Percentiles rank a stretch among this genome's conserved stretches.
Evolutionary conservation across 2,329 filamentous ascomycete species (phyloP).

Genomic region (Cordyceps tenuipes): DNA sequence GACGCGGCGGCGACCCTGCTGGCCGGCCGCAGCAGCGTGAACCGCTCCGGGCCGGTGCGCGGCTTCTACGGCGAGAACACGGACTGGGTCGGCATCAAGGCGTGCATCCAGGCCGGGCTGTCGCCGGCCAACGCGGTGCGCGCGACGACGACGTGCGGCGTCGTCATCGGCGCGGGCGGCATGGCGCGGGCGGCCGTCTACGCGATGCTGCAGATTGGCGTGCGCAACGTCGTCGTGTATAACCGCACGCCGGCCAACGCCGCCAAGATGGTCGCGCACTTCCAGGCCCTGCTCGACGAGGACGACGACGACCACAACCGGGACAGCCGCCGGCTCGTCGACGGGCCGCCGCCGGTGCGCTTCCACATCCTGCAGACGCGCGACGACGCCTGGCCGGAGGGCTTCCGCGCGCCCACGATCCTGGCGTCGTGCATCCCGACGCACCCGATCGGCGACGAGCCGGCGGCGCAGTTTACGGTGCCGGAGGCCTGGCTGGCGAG

Average conservation of each 20-base stretch:
- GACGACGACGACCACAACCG: constrained; percentile 33
- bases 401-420: constrained; percentile 59
- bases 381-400: constrained; percentile 55
- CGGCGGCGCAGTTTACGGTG: constrained; percentile 61
- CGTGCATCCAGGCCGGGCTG: constrained; percentile 62
- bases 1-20: constrained; percentile 44
- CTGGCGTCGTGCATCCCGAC: constrained; percentile 71
- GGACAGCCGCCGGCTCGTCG: constrained; percentile 30
- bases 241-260: constrained; percentile 64
- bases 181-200: constrained; percentile 76
- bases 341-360: constrained; percentile 30
- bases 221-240: constrained; percentile 65
- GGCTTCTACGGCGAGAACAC: constrained; percentile 73
- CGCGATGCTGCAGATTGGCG: constrained; percentile 68
- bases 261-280: constrained; percentile 59
- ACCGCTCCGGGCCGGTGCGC: constrained; percentile 56
- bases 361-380: constrained; percentile 52
- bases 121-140: constrained; percentile 63
- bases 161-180: constrained; percentile 59
- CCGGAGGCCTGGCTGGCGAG: constrained; percentile 63
- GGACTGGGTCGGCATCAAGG: constrained; percentile 72
- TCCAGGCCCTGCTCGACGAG: constrained; percentile 49
- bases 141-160: constrained; percentile 41
- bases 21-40: constrained; percentile 39
- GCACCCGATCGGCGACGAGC: constrained; percentile 53